Evolutionary conservation across 148 eudicot species (phyloP), one percentile per base, ranked within the genome.

Genomic region (Tetragonia tetragonoides): DNA sequence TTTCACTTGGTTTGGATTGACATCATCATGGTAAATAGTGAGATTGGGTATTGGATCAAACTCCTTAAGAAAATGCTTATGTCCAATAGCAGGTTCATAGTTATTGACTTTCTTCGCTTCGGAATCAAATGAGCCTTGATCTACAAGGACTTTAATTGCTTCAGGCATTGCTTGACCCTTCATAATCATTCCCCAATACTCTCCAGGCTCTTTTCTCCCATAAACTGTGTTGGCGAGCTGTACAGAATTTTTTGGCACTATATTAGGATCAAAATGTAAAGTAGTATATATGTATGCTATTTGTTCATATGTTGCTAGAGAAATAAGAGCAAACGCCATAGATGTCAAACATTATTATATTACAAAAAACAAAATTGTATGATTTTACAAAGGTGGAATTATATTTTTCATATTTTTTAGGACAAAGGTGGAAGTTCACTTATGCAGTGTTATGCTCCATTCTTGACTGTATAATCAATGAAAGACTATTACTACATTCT

Each of bases 121-220:
- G 16, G 11, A 3, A 8, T 56, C 57, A 21, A 44, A 44, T n/a
- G 28, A 23, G n/a, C 39, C 7, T 5, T 39, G 28, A 65, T 72
- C 51, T 24, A 81, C 5, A 61, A 87, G 81, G 41, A 53, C 83
- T 66, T 80, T 20, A 54, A 90, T 75, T 10, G 81, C 76, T 49
- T 88, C 77, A 7, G 94, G 90, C 82, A 88, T 84, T 0, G 87
- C 79, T 66, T 88, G 83, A 23, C 68, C 91, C 41, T 87, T 83
- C 94, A 87, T 87, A 3, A 76, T 65, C 54, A 66, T 70, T 53
- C 66, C 77, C 94, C 94, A 90, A 38, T 88, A 87, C 0, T 86
- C 84, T 46, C 83, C 84, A 0, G 88, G 53, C 34, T 28, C 34
- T 28, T 28, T 28, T 28, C 34, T 28, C 34, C 34, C 34, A 28